Conservation (phyloP, 75 land plant genomes). For the Chamaecyparis obtusa region DNA sequence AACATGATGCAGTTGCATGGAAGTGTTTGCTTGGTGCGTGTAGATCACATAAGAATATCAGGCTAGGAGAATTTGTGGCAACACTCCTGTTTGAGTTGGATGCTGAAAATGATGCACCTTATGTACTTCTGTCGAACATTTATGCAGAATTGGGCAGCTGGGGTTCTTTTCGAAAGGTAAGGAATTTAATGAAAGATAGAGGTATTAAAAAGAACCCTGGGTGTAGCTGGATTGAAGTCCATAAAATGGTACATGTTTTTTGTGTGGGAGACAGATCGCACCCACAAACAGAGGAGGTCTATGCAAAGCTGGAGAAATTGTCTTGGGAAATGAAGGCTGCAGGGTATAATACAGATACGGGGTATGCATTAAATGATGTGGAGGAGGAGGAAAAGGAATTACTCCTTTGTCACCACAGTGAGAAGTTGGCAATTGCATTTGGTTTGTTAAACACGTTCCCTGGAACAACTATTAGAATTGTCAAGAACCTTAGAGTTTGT, state of each 20-base stretch:
- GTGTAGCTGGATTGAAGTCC: too few species aligned
- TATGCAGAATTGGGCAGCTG: background rate
- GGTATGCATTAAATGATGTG: too few species aligned
- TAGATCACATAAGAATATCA: slow-evolving; percentile 8
- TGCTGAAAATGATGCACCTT: background rate
- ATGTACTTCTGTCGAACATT: background rate
- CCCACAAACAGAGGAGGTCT: too few species aligned
- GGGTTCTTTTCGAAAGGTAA: background rate
- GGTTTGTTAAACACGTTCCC: too few species aligned
- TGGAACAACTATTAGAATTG: too few species aligned
- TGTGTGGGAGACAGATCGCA: too few species aligned
- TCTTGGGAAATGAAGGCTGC: too few species aligned
- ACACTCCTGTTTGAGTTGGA: background rate
- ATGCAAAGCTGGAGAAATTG: too few species aligned
- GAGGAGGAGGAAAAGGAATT: too few species aligned
- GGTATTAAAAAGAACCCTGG: background rate
- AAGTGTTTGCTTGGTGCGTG: slow-evolving; percentile 24
- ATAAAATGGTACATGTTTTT: too few species aligned
- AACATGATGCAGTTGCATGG: slow-evolving; percentile 15
- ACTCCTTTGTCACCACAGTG: background rate
- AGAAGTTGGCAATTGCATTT: background rate
- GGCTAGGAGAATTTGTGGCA: slow-evolving; percentile 11
- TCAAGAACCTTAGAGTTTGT: too few species aligned
- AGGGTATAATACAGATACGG: too few species aligned
- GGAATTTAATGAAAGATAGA: background rate